Base-by-base conservation (phyloP, 352 stramenopile genomes). In the Phytopythium oedochilum region DNA sequence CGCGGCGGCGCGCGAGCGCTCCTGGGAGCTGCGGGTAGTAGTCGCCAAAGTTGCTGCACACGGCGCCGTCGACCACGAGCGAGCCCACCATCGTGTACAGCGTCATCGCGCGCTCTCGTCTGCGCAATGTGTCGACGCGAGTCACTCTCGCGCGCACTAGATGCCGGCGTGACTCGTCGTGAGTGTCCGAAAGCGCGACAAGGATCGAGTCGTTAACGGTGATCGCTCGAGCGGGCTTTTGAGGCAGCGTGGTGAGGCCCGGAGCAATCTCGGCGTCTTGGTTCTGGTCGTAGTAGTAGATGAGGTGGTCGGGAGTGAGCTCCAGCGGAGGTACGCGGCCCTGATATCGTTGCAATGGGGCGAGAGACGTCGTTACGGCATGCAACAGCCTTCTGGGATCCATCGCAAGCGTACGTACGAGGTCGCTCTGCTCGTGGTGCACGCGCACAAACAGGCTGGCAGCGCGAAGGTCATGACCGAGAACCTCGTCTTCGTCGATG, bases 31-130 rank as follows among this genome's bases (percentile, higher is more conserved):
- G 50, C 23, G 72, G 75, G 39, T 92, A 92, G 39, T 73, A 73
- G 64, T 88, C 78, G 49, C 76, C 81, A 47, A 89, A 92, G 70
- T 87, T 92, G 60, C 78, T 88, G 60, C 81, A 92, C 39, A 89
- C 63, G 55, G 77, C 74, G 49, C 75, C 75, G 43, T 86, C 65
- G 43, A 89, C 75, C 49, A 92, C 73, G 42, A 89, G 20, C 45
- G 80, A 87, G 60, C 79, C 78, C n/a, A 68, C 70, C 35, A 63
- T 77, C 9, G 77, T 88, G 70, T 89, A 89, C 31, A 89, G 69
- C 3, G 77, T 89, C 38, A 80, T 62, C 25, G 70, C 76, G 3
- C 71, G 63, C 15, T 49, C 60, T 23, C 53, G 65, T 25, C 47
- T 59, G 3, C 39, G 38, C 34, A 69, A 61, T 9, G 26, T 26